Percentiles rank a stretch among this genome's conserved stretches.
These are phyloP conservation scores for Globisporangium parvum DNA, from an alignment of 352 stramenopile species.

Conservation along the genomic window DNA sequence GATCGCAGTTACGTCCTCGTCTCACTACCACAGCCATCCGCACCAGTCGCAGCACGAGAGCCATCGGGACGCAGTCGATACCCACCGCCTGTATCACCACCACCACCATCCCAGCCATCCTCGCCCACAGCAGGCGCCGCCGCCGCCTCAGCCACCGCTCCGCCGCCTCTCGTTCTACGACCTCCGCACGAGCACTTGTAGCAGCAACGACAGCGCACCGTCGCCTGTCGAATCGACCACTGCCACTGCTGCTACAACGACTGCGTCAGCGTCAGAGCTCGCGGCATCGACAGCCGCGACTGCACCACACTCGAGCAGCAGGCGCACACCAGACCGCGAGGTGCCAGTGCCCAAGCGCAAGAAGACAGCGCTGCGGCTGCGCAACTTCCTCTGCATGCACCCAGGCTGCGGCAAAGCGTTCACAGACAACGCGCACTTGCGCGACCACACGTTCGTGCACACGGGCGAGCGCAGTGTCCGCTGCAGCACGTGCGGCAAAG, in stretches of 20 bases:
- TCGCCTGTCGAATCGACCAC: not conserved
- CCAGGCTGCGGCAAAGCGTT: conserved; percentile 66
- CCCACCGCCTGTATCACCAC: too few relatives aligned
- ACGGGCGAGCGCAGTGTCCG: conserved; percentile 58
- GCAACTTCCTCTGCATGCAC: conserved; percentile 67
- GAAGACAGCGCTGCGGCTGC: conserved; percentile 38
- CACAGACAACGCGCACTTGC: conserved; percentile 57
- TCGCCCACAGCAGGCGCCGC: too few relatives aligned
- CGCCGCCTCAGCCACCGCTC: not conserved
- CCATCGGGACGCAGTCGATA: not conserved
- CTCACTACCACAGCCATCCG: not conserved
- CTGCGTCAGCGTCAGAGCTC: too few relatives aligned
- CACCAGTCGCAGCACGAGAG: not conserved
- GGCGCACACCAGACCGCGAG: not conserved
- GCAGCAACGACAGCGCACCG: not conserved
- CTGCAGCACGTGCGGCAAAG: conserved; percentile 39
- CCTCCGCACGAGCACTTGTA: not conserved
- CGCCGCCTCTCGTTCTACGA: not conserved
- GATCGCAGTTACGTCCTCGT: not conserved
- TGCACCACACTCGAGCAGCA: conserved; percentile 1
- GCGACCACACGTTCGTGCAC: conserved; percentile 70
- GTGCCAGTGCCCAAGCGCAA: conserved; percentile 27
- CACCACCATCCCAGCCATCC: too few relatives aligned
- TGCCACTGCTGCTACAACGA: not conserved
- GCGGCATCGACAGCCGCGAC: too few relatives aligned